Evolutionary conservation across 2,329 filamentous ascomycete species (phyloP).

Genomic region (Botrytis fabae): DNA sequence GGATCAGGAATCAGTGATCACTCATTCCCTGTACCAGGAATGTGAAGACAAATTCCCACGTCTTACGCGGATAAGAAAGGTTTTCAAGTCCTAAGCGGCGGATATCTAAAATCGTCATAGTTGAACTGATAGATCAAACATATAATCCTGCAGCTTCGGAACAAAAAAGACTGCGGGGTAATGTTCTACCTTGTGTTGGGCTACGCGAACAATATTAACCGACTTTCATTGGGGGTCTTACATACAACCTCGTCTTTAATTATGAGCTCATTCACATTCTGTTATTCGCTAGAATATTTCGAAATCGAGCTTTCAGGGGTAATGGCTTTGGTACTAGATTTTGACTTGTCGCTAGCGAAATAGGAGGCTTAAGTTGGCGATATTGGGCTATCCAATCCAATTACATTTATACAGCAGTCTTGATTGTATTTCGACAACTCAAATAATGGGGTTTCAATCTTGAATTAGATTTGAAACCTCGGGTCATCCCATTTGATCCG

Average conservation of each 20-base stretch:
- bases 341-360: not conserved
- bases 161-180: not conserved
- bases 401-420: not conserved
- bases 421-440: not conserved
- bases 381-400: too few species aligned
- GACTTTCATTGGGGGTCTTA: not conserved
- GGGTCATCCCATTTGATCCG: not conserved
- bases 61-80: not conserved
- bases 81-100: rapidly evolving
- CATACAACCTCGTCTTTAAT: not conserved
- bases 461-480: not conserved
- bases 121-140: not conserved
- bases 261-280: not conserved
- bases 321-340: not conserved
- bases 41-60: not conserved
- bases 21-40: not conserved
- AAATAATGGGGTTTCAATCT: not conserved
- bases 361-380: not conserved
- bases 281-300: not conserved
- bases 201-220: not conserved
- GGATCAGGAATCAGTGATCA: not conserved
- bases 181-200: not conserved
- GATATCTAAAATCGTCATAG: not conserved
- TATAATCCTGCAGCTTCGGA: not conserved
- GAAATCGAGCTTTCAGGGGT: not conserved